Evolutionary conservation across 352 stramenopile genomes (phyloP), one percentile per base, ranked within the genome.

Genomic region (Albugo candida): DNA sequence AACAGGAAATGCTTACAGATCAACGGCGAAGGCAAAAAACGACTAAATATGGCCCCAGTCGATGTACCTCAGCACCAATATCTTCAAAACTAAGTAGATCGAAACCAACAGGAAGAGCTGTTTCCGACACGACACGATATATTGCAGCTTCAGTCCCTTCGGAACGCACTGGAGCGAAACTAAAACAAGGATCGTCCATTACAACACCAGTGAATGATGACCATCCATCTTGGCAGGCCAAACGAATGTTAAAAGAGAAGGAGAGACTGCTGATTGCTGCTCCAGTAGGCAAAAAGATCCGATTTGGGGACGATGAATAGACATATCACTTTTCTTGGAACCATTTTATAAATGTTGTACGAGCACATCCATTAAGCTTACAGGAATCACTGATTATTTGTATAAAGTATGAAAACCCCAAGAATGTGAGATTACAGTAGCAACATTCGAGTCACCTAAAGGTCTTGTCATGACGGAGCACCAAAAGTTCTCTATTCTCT

Each of bases 221-320:
- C 5, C 53, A 59, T 59, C 53, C 53, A 27, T 59, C 53, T 20
- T 83, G 77, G 77, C 42, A 82, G 39, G 77, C 77, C n/a, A 89
- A 89, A 52, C 77, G 86, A 50, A 64, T 67, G 47, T 63, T 76
- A 46, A 89, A 89, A 51, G 74, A 82, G 51, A 89, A 89, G 58
- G 62, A 83, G 54, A 81, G 81, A 51, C 55, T 70, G 12, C 65
- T 59, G 45, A 70, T 89, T 55, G 58, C 62, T 5, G 67, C 63
- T 36, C 86, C 84, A 48, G 64, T 58, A 16, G 77, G 77, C 54
- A 86, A 85, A 60, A 89, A 89, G 59, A 84, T 89, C 52, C 79
- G 68, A 24, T 89, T 89, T 55, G 55, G 58, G 31, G 67, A 79
- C 44, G 52, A 56, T 31, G 24, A 31, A 31, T 31, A 31, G 24